Percentiles rank a stretch among this genome's conserved stretches.
phyloP scores from a whole-genome alignment of 2,329 filamentous ascomycete genomes.

The Huntiella omanensis region DNA sequence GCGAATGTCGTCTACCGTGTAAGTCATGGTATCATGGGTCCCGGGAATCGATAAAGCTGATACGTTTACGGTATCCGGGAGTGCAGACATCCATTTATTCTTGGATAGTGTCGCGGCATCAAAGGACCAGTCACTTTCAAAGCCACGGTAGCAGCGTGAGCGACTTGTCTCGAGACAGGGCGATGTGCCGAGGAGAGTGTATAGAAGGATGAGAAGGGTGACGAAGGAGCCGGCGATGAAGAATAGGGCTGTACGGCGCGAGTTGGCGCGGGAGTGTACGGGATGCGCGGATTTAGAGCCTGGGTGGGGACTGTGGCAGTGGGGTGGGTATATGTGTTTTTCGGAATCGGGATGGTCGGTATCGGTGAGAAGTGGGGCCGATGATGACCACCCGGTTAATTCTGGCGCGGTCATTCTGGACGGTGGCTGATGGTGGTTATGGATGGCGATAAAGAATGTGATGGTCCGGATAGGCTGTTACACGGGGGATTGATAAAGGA shows the following conservation, averaged over 20 bases:
- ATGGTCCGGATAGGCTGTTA: too few species aligned
- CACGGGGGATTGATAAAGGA: too few species aligned
- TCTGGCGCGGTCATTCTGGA: too few species aligned
- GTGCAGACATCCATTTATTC: slow-evolving; percentile 24
- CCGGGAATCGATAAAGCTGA: slow-evolving; percentile 30
- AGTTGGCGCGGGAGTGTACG: background rate
- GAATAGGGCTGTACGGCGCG: slow-evolving; percentile 3
- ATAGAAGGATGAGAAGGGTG: slow-evolving; percentile 14
- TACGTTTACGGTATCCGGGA: slow-evolving; percentile 24
- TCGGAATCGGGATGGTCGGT: too few species aligned
- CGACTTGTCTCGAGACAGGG: slow-evolving; percentile 14
- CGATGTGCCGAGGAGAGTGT: slow-evolving; percentile 14
- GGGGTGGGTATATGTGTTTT: too few species aligned
- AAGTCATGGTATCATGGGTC: slow-evolving; percentile 35
- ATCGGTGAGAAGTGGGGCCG: too few species aligned
- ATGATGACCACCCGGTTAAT: too few species aligned
- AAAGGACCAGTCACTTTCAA: slow-evolving; percentile 23
- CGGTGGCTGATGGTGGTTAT: too few species aligned
- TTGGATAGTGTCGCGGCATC: slow-evolving; percentile 17
- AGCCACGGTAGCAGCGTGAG: slow-evolving; percentile 18
- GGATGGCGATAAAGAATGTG: too few species aligned
- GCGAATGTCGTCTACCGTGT: slow-evolving; percentile 18
- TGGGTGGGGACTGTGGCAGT: too few species aligned
- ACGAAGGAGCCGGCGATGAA: slow-evolving; percentile 9
- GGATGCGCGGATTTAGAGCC: background rate